Evolutionary conservation across 2,329 filamentous ascomycete species (phyloP).

Genomic region (Apiospora hydei): DNA sequence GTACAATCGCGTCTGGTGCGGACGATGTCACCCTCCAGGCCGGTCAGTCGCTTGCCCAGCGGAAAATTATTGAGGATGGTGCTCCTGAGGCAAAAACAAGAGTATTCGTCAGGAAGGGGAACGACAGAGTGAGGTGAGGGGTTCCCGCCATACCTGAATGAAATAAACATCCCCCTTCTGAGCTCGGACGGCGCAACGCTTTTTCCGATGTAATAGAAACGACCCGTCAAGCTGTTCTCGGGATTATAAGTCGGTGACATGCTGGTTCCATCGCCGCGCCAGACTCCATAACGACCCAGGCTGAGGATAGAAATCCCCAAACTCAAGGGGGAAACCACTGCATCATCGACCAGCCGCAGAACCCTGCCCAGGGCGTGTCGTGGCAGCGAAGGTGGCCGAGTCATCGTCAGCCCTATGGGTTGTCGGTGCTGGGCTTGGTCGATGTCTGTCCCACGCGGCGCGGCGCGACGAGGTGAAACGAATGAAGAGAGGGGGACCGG

Average conservation of each 20-base stretch:
- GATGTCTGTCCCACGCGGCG: no score
- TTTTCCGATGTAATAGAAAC: background rate
- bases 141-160: background rate
- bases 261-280: fast-evolving
- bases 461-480: no score
- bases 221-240: background rate
- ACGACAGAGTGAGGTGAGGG: no score
- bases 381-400: no score
- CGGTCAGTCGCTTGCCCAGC: background rate
- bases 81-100: no score
- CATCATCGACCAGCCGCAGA: background rate
- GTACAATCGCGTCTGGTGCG: background rate
- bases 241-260: background rate
- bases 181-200: background rate
- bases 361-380: background rate
- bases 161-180: background rate
- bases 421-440: no score
- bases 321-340: background rate
- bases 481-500: background rate
- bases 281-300: fast-evolving
- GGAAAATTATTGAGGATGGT: no score
- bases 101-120: no score
- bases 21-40: background rate
- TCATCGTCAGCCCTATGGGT: no score
- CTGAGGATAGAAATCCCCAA: background rate